Percentiles rank a stretch among this genome's conserved stretches.
Conservation (phyloP, 129 eudicot genomes). For the Ambrosia trifida region DNA sequence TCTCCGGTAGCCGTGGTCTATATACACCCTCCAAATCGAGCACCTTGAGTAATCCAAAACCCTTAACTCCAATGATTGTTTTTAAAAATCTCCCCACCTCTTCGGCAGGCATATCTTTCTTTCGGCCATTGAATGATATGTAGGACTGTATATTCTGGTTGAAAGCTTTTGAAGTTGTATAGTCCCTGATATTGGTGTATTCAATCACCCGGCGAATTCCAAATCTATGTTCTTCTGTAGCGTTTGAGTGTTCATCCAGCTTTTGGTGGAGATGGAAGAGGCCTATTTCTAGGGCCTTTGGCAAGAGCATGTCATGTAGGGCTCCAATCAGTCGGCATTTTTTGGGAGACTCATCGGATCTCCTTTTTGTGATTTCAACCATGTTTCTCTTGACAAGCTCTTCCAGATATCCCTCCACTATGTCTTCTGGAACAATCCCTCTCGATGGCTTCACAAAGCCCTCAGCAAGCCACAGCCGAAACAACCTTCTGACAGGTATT, state of each 20-base stretch:
- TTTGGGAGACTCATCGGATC: slow-evolving; percentile 34
- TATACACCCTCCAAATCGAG: slow-evolving; percentile 37
- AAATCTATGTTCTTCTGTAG: slow-evolving; percentile 10
- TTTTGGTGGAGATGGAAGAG: slow-evolving; percentile 34
- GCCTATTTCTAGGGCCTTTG: slow-evolving; percentile 34
- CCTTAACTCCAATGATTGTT: slow-evolving; percentile 29
- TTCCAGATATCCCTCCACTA: slow-evolving; percentile 37
- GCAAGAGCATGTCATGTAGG: slow-evolving; percentile 30
- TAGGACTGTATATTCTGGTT: slow-evolving; percentile 31
- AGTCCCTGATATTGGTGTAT: slow-evolving; percentile 28
- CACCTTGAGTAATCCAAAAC: slow-evolving; percentile 35
- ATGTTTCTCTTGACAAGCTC: slow-evolving; percentile 46
- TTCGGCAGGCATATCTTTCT: slow-evolving; percentile 35
- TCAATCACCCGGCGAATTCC: slow-evolving; percentile 29
- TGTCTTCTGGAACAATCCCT: slow-evolving; percentile 26
- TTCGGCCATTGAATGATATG: slow-evolving; percentile 36
- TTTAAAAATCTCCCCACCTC: slow-evolving; percentile 33
- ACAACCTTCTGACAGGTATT: slow-evolving; percentile 38
- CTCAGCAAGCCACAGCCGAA: slow-evolving; percentile 48
- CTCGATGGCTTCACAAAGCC: slow-evolving; percentile 31
- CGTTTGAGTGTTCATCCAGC: slow-evolving; percentile 1
- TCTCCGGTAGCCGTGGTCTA: slow-evolving; percentile 34
- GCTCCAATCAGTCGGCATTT: slow-evolving; percentile 31
- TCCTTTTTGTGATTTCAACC: slow-evolving; percentile 30
- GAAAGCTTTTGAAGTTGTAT: background rate